These are phyloP conservation scores for Allium cepa DNA, from an alignment of 106 monocot genomes.

Conservation along the genomic window DNA sequence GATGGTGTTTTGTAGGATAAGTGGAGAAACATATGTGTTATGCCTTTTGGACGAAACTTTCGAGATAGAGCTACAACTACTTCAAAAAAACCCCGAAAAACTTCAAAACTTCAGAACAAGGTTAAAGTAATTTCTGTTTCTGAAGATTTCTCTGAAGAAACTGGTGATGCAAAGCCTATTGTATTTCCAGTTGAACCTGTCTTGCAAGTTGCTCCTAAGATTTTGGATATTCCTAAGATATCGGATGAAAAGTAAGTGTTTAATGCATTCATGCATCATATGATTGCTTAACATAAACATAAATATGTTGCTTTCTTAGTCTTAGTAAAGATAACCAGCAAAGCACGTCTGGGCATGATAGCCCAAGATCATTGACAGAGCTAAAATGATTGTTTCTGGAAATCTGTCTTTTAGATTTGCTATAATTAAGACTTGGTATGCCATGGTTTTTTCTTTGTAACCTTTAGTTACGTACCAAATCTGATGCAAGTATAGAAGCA, in stretches of 20 bases:
- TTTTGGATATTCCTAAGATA: not conserved
- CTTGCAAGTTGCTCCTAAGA: not conserved
- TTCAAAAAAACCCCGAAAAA: slow-evolving; percentile 27
- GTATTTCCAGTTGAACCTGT: not conserved
- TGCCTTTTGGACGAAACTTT: slow-evolving; percentile 54
- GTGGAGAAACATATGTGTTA: slow-evolving; percentile 64
- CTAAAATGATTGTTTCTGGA: too few species aligned
- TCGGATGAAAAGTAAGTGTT: not conserved
- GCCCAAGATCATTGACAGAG: too few species aligned
- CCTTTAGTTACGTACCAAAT: too few species aligned
- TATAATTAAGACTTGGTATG: too few species aligned
- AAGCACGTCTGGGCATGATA: too few species aligned
- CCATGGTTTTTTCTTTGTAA: too few species aligned
- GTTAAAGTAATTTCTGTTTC: slow-evolving; percentile 15
- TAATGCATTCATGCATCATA: not conserved
- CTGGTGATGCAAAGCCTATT: slow-evolving; percentile 42
- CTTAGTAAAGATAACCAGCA: too few species aligned
- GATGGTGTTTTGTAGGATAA: not conserved
- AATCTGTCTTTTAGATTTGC: too few species aligned
- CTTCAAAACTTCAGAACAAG: slow-evolving; percentile 17
- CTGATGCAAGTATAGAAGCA: too few species aligned
- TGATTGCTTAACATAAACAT: too few species aligned
- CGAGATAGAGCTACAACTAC: slow-evolving; percentile 47
- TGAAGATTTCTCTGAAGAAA: slow-evolving; percentile 15
- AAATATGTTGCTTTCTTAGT: too few species aligned